Percentiles rank a stretch among this genome's conserved stretches.
Conservation (phyloP, 768 basidiomycete genomes). For the Tephrocybe sp. region DNA sequence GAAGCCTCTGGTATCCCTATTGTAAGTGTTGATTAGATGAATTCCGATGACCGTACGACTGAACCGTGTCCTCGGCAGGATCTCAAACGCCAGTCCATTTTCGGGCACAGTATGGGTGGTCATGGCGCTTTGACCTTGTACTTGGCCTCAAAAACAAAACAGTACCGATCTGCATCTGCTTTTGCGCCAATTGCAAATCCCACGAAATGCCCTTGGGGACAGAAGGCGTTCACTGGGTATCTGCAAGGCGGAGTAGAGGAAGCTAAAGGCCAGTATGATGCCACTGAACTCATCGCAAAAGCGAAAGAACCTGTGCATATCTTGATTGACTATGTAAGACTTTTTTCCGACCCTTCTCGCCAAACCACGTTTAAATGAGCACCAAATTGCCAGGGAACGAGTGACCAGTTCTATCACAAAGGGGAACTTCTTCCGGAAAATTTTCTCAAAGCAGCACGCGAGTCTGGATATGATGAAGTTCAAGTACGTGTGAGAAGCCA, state of each 20-base stretch:
- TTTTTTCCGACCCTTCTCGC: neutral
- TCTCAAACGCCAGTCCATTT: conserved; percentile 79
- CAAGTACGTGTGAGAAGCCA: conserved; percentile 81
- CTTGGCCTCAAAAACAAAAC: conserved; percentile 67
- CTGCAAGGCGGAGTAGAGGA: conserved; percentile 76
- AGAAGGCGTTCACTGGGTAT: conserved; percentile 89
- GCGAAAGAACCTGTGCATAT: conserved; percentile 69
- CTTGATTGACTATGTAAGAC: conserved; percentile 80
- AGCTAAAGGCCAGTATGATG: conserved; percentile 75
- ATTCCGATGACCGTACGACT: neutral
- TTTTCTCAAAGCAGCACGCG: conserved; percentile 77
- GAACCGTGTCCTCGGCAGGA: conserved; percentile 51
- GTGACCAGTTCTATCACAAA: conserved; percentile 81
- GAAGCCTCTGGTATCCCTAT: conserved; percentile 73
- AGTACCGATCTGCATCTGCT: conserved; percentile 85
- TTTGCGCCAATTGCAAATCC: conserved; percentile 90
- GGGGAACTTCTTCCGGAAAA: conserved; percentile 90
- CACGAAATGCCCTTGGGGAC: conserved; percentile 84
- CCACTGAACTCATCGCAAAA: conserved; percentile 76
- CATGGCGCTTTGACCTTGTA: conserved; percentile 94
- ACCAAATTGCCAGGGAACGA: conserved; percentile 68
- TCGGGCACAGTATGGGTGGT: conserved; percentile 98
- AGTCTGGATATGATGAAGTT: conserved; percentile 68
- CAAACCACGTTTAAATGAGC: neutral
- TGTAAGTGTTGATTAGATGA: conserved; percentile 41